phyloP scores from a whole-genome alignment of 139 green algal species.

The Picochlorum sp. region DNA sequence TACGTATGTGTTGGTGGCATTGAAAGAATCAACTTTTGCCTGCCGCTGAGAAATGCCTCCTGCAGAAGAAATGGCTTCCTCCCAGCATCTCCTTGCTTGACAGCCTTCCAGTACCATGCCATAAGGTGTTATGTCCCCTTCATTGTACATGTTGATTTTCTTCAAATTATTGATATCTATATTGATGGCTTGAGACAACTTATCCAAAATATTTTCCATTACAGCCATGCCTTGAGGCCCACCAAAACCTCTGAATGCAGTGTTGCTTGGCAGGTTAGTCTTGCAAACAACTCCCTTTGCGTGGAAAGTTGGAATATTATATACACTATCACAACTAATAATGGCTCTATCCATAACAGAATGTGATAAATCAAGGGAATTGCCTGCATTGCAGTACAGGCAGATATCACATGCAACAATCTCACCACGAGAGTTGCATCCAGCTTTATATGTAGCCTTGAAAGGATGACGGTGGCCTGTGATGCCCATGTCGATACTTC shows the following conservation, averaged over 20 bases:
- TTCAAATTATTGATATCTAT: conserved; percentile 27
- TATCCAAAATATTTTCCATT: conserved; percentile 75
- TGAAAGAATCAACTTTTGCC: conserved; percentile 47
- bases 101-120: conserved; percentile 53
- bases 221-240: conserved; percentile 83
- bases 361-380: conserved; percentile 67
- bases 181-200: conserved; percentile 33
- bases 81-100: conserved; percentile 25
- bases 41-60: conserved; percentile 16
- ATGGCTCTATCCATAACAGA: conserved; percentile 84
- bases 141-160: conserved; percentile 67
- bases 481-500: conserved; percentile 89
- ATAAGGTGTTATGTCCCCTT: conserved; percentile 73
- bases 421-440: conserved; percentile 44
- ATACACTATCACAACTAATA: conserved; percentile 57
- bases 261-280: conserved; percentile 86
- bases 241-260: conserved; percentile 90
- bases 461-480: conserved; percentile 83
- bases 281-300: conserved; percentile 46
- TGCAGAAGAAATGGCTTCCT: conserved; percentile 26
- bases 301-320: conserved; percentile 59
- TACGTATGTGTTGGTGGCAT: conserved; percentile 41
- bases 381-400: conserved; percentile 86
- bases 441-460: conserved; percentile 67
- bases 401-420: conserved; percentile 67